Evolutionary conservation across 768 basidiomycete species (phyloP).

Genomic region (Russula brevipes): DNA sequence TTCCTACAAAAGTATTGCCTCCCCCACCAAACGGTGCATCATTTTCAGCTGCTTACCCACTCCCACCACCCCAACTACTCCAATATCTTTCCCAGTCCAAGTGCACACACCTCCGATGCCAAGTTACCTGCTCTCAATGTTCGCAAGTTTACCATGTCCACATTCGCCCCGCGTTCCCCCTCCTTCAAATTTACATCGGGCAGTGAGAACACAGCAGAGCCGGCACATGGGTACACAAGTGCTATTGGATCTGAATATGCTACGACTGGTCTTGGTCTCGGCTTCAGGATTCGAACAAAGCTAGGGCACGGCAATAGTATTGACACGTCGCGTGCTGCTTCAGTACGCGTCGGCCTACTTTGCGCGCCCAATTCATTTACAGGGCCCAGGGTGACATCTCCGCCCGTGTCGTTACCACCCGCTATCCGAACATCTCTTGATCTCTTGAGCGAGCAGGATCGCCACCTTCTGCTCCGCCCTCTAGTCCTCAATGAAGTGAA

Average conservation of each 20-base stretch:
- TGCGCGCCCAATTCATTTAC: constrained; percentile 12
- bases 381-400: constrained; percentile 1
- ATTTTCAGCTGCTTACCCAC: not conserved
- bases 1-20: constrained; percentile 20
- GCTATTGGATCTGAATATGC: constrained; percentile 19
- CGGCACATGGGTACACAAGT: constrained; percentile 17
- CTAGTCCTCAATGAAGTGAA: too few species aligned
- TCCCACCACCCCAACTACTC: constrained; percentile 8
- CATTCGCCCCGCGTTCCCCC: constrained; percentile 6
- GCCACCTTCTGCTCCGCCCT: too few species aligned
- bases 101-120: constrained; percentile 1
- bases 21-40: constrained; percentile 11
- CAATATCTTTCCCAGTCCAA: constrained; percentile 9
- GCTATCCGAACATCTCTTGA: too few species aligned
- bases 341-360: constrained; percentile 17
- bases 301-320: not conserved
- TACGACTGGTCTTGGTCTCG: constrained; percentile 20
- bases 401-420: not conserved
- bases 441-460: too few species aligned
- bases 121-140: not conserved
- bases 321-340: constrained; percentile 12
- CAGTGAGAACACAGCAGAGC: constrained; percentile 21
- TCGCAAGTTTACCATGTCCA: constrained; percentile 19
- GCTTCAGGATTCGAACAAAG: constrained; percentile 19
- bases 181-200: constrained; percentile 15